Evolutionary conservation across 176 grass and related monocot species (phyloP), one percentile per base, ranked within the genome.

Genomic region (Carex parvula): DNA sequence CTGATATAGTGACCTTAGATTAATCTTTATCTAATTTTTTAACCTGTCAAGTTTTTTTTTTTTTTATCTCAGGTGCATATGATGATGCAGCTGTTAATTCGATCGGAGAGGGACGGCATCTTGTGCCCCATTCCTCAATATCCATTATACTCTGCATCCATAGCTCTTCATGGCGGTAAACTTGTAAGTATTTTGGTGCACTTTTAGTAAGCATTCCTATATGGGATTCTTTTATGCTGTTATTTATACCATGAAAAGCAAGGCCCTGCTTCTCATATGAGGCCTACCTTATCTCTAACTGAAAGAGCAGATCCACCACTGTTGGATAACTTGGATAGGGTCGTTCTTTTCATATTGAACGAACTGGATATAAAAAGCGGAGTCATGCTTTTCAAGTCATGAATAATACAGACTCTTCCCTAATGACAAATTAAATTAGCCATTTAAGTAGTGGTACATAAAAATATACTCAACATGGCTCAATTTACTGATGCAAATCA

Each of bases 101-200:
- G 91, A 68, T 90, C 91, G 8, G 73, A 84, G 24, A 92, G 87
- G 85, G 94, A 97, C 39, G 91, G 73, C 24, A 89, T 97, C 87
- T 56, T 97, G 77, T 90, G 94, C 61, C 91, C 94, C 46, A 82
- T 93, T 16, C 94, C 91, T 41, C 91, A 97, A 41, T 93, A 94
- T 75, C 91, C 94, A 0, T 82, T 97, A 37, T 97, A 97, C 80
- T 91, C 94, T 6, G 91, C 82, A 17, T 87, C 89, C 33, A 93
- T 97, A 60, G 56, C 85, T 37, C 94, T 97, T 84, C 91, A 93
- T 64, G 94, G 94, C 67, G 94, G 94, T 65, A 91, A 88, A 41
- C 90, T 90, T 84, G 94, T 94, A 94, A 32, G 75, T 24, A 82
- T 44, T 71, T 0, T 48, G 20, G n/a, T 20, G 4, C 81, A 24